Evolutionary conservation across 164 flowering plant genomes (phyloP).

Genomic region (Vitis cinerea): DNA sequence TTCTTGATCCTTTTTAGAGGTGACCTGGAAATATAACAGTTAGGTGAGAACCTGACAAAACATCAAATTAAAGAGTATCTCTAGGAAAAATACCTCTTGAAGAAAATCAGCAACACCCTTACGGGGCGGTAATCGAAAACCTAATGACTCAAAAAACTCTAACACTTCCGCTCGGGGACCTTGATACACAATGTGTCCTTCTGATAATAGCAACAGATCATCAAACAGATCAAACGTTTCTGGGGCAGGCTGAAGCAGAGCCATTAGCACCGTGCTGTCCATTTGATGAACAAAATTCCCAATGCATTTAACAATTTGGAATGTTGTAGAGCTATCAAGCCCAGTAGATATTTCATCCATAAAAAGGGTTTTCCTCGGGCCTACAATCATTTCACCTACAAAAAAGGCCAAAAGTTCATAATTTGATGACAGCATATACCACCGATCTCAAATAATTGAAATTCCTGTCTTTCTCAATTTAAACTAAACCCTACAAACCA

Average conservation of each 20-base stretch:
- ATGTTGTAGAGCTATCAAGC: constrained; percentile 96
- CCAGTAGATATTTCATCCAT: constrained; percentile 99
- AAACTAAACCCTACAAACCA: too few species aligned
- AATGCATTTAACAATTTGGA: constrained; percentile 77
- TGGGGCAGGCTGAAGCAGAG: constrained; percentile 95
- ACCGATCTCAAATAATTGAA: neutral
- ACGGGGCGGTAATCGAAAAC: constrained; percentile 73
- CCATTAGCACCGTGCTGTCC: constrained; percentile 83
- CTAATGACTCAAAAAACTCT: constrained; percentile 79
- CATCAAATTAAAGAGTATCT: neutral
- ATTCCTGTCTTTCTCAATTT: neutral
- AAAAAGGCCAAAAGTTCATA: neutral
- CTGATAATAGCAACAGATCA: constrained; percentile 76
- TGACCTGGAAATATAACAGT: constrained; percentile 51
- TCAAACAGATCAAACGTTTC: constrained; percentile 94
- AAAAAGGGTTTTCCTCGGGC: constrained; percentile 88
- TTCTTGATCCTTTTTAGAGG: constrained; percentile 86
- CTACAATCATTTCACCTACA: constrained; percentile 92
- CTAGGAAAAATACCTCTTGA: constrained; percentile 65
- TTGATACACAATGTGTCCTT: constrained; percentile 77
- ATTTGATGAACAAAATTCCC: constrained; percentile 79
- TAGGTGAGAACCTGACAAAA: neutral
- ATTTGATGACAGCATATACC: neutral
- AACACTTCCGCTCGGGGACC: constrained; percentile 74
- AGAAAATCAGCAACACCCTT: constrained; percentile 94